A percentile compares a stretch with the other conserved stretches of the same genome.
These are phyloP conservation scores for Tranzscheliella williamsii DNA, from an alignment of 1,284 basidiomycete species.

Conservation along the genomic window DNA sequence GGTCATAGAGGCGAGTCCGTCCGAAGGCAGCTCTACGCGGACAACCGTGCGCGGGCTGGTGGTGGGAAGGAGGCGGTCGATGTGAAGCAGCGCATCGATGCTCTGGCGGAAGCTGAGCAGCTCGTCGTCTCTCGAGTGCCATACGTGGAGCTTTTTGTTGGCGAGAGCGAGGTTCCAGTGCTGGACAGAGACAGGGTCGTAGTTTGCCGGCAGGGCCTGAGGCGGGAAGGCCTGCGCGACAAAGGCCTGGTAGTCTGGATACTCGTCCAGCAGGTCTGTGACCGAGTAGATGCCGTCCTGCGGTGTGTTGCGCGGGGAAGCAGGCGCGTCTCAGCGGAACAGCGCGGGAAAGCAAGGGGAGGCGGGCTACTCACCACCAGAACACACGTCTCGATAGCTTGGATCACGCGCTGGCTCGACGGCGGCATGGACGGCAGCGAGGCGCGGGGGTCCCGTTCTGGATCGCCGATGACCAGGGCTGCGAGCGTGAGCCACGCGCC, in stretches of 20 bases:
- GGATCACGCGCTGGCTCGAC: not conserved
- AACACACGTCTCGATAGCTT: constrained; percentile 17
- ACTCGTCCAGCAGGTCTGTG: constrained; percentile 17
- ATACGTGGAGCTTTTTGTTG: constrained; percentile 17
- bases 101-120: constrained; percentile 32
- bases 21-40: not conserved
- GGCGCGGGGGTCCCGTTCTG: not conserved
- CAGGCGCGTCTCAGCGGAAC: not conserved
- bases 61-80: constrained; percentile 1
- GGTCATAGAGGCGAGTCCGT: not conserved
- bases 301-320: not conserved
- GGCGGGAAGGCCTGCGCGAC: constrained; percentile 36
- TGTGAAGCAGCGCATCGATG: constrained; percentile 12
- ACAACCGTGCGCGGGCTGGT: not conserved
- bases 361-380: constrained; percentile 36
- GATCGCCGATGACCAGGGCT: constrained; percentile 4
- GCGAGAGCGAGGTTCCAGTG: constrained; percentile 15
- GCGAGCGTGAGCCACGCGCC: constrained; percentile 31
- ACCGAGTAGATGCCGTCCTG: constrained; percentile 35
- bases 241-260: constrained; percentile 30
- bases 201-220: constrained; percentile 14
- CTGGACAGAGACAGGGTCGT: constrained; percentile 21
- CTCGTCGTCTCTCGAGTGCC: constrained; percentile 33
- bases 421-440: not conserved
- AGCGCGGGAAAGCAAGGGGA: not conserved